Conservation (phyloP, 352 stramenopile genomes). For the Phytophthora lateralis region DNA sequence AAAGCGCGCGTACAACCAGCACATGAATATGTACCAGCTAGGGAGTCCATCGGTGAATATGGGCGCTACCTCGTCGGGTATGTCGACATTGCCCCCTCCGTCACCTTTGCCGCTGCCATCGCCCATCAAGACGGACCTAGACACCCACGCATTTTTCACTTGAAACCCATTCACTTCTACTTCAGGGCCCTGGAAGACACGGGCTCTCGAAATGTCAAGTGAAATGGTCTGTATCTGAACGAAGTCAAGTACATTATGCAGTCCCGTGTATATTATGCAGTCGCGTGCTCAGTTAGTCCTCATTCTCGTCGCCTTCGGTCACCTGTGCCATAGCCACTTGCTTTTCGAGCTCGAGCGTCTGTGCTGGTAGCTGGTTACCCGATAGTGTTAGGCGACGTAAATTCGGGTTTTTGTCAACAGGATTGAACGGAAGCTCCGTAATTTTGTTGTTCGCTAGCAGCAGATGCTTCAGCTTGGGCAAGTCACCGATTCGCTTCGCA, state of each 20-base stretch:
- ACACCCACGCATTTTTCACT: slow-evolving; percentile 87
- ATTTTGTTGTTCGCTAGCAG: slow-evolving; percentile 88
- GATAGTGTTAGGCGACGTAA: slow-evolving; percentile 81
- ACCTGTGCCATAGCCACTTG: slow-evolving; percentile 62
- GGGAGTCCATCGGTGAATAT: slow-evolving; percentile 18
- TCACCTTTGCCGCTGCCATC: slow-evolving; percentile 72
- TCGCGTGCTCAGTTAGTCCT: slow-evolving; percentile 14
- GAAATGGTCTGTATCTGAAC: slow-evolving; percentile 16
- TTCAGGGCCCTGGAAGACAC: neutral
- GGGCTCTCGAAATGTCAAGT: slow-evolving; percentile 2
- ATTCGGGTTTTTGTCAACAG: slow-evolving; percentile 65
- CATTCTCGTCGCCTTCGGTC: slow-evolving; percentile 57
- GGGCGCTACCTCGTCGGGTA: slow-evolving; percentile 10
- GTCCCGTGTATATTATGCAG: slow-evolving; percentile 5
- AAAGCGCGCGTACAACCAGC: slow-evolving; percentile 28
- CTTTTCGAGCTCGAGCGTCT: slow-evolving; percentile 70
- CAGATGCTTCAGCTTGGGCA: slow-evolving; percentile 82
- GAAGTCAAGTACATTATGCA: slow-evolving; percentile 32
- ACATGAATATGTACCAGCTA: slow-evolving; percentile 35
- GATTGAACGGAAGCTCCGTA: slow-evolving; percentile 81
- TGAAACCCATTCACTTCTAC: slow-evolving; percentile 32
- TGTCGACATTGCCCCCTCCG: slow-evolving; percentile 32
- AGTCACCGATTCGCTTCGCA: slow-evolving; percentile 79
- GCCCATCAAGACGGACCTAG: slow-evolving; percentile 85
- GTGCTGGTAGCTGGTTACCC: slow-evolving; percentile 66